Base-by-base conservation (phyloP, 2,329 filamentous ascomycete genomes). In the Plectosphaerella sp. region DNA sequence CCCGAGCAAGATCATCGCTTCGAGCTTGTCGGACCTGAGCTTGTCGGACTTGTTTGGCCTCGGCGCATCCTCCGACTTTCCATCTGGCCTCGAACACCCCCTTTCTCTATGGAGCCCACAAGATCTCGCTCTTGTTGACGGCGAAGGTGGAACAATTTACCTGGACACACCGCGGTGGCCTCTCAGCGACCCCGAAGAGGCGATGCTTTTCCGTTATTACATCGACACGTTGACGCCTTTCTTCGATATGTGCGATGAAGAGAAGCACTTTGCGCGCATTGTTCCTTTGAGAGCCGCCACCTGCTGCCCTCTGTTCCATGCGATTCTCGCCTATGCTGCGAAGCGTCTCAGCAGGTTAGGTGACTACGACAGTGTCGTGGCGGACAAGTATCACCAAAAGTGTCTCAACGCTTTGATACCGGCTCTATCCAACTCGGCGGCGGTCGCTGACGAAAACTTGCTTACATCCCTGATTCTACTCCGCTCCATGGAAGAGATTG, bases 391-490 rank as follows among this genome's bases (percentile, higher is more conserved):
- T 41, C 63, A 65, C 14, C 62, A 65, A 42, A 57, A 55, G 10
- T 65, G 63, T 2, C 62, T 65, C 22, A 49, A 47, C 9, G 51
- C 52, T 18, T 54, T 65, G 1, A 65, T 65, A 2, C 63, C 63
- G 6, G 61, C 61, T 2, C 51, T 65, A 4, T 61, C 59, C 1
- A 62, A 58, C 16, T 58, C 62, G 7, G 57, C 56, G 0, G 59
- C 62, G 1, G 55, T 61, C 4, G 58, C 64, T 47, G 64, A 66
- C 47, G 63, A 66, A 24, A 66, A 66, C 14, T 51, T 66, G 6
- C 36, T 65, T 5, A 60, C 64, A 1, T 63, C 62, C 2, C 62
- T 66, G 16, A 61, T 66, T 10, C 62, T 66, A 18, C 61, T 66
- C 7, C 62, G 63, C 2, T 64, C 59, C 8, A 62, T 63, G 54